These are phyloP conservation scores for Digitaria exilis DNA, from an alignment of 202 grass and related monocot species.

Conservation along the genomic window DNA sequence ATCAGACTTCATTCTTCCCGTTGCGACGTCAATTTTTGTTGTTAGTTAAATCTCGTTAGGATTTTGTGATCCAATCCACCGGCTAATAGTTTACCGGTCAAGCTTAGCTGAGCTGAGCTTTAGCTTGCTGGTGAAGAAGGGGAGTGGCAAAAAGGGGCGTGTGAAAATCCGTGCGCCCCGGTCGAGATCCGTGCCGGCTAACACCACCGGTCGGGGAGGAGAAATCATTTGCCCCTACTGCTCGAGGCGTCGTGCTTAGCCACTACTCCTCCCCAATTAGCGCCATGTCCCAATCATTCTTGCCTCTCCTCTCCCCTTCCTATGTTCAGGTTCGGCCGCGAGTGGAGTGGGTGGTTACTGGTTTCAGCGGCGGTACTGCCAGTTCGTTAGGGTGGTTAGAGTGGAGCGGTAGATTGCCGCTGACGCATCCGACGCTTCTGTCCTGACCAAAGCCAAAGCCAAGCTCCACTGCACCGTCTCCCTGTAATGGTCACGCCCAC, in stretches of 20 bases:
- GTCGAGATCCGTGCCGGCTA: conserved; percentile 42
- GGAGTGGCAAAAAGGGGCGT: conserved; percentile 13
- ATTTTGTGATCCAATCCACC: conserved; percentile 28
- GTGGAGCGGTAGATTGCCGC: conserved; percentile 23
- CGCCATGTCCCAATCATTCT: conserved; percentile 19
- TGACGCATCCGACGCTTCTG: conserved; percentile 39
- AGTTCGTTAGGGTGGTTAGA: conserved; percentile 24
- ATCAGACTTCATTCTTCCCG: conserved; percentile 1
- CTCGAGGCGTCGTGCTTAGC: conserved; percentile 14
- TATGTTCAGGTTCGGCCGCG: neutral
- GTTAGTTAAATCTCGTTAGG: conserved; percentile 43
- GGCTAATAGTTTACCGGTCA: neutral
- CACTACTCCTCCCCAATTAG: conserved; percentile 7
- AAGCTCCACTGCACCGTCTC: too few species aligned
- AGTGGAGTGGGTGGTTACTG: conserved; percentile 6
- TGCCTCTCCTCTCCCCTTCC: neutral
- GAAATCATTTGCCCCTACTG: conserved; percentile 45
- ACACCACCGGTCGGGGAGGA: conserved; percentile 23
- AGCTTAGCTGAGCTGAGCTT: too few species aligned
- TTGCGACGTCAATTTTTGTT: conserved; percentile 37
- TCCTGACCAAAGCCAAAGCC: neutral
- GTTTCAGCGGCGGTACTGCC: neutral
- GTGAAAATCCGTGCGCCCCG: conserved; percentile 33
- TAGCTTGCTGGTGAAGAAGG: conserved; percentile 1
- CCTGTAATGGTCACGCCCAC: too few species aligned